Evolutionary conservation across 1,139 yeast species (phyloP), one percentile per base, ranked within the genome.

Genomic region (Citeromyces hawaiiensis): DNA sequence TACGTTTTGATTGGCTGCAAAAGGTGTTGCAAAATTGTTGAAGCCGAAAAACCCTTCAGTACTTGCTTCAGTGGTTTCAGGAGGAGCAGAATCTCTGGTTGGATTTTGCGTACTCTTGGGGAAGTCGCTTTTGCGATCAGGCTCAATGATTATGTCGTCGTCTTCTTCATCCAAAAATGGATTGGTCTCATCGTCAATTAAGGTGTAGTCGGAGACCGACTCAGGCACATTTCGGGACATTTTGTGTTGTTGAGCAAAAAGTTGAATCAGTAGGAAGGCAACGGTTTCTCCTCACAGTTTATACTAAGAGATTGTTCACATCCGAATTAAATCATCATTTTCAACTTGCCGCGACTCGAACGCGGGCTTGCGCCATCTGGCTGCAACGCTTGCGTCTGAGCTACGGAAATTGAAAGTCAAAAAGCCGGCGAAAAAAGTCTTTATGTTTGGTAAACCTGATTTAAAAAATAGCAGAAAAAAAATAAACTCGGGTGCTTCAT

Each of bases 1-100:
- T 47, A 73, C 77, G 46, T 72, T 71, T 9, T 52, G 2, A 45
- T 65, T 70, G 5, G 66, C 65, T 40, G 59, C 63, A 32, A 42
- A 44, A 2, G 76, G 72, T 30, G 61, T 57, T 33, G 55, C 53
- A 40, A 57, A 58, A 32, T 46, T 54, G 27, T 61, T 44, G 38
- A 57, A 55, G 37, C 47, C 52, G 41, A 49, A 50, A 37, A 47
- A 48, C n/a, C 39, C 36, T 29, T 23, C 32, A 15, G 36, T n/a
- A 7, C 7, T 15, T 16, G 36, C 9, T 33, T 13, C 15, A n/a
- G 36, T 27, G 18, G 14, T 27, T n/a, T 27, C 21, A 14, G 17
- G 18, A 11, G 33, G 11, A 18, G 38, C 32, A n/a, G 30, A 23
- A 30, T 17, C 17, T 13, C 11, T 15, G 30, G 13, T 4, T 7